Conservation (phyloP, 2,329 filamentous ascomycete genomes). For the Stagonosporopsis vannaccii region DNA sequence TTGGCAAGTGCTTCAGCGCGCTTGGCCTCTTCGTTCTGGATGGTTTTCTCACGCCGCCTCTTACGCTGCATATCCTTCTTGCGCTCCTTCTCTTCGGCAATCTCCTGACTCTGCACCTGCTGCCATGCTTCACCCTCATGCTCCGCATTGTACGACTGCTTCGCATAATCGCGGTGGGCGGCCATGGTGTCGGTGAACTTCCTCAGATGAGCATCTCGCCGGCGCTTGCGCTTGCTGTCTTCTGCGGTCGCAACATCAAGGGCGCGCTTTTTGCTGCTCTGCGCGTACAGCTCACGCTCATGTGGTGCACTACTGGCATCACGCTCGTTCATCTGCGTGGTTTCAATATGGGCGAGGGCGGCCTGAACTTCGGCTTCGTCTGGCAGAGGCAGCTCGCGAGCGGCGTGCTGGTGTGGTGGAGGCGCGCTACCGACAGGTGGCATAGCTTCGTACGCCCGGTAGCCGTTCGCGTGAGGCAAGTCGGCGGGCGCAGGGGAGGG, state of each 20-base stretch:
- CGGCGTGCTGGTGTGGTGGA: slow-evolving; percentile 24
- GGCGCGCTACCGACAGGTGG: slow-evolving; percentile 29
- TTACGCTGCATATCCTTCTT: slow-evolving; percentile 99
- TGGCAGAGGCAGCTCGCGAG: slow-evolving; percentile 40
- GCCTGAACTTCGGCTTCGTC: slow-evolving; percentile 73
- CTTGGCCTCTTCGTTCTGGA: slow-evolving; percentile 86
- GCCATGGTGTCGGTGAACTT: slow-evolving; percentile 67
- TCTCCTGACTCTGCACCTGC: slow-evolving; percentile 87
- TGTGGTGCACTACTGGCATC: slow-evolving; percentile 61
- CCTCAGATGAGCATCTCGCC: slow-evolving; percentile 63
- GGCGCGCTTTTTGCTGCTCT: slow-evolving; percentile 69
- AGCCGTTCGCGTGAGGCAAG: slow-evolving; percentile 29
- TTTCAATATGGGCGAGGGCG: slow-evolving; percentile 67
- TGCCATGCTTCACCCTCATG: slow-evolving; percentile 83
- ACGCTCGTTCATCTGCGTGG: slow-evolving; percentile 63
- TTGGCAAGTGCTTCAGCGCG: slow-evolving; percentile 80
- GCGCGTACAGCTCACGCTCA: slow-evolving; percentile 62
- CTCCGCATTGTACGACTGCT: slow-evolving; percentile 76
- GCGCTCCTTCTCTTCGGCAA: slow-evolving; percentile 94
- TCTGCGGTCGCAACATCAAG: slow-evolving; percentile 72
- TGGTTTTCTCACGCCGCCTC: slow-evolving; percentile 90
- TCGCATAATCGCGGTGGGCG: slow-evolving; percentile 73
- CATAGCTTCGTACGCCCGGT: slow-evolving; percentile 34
- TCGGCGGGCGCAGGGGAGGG: slow-evolving; percentile 41
- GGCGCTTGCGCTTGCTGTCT: slow-evolving; percentile 68